A percentile compares a stretch with the other conserved stretches of the same genome.
Conservation (phyloP, 2,329 filamentous ascomycete species). For the Trichoderma harzianum region DNA sequence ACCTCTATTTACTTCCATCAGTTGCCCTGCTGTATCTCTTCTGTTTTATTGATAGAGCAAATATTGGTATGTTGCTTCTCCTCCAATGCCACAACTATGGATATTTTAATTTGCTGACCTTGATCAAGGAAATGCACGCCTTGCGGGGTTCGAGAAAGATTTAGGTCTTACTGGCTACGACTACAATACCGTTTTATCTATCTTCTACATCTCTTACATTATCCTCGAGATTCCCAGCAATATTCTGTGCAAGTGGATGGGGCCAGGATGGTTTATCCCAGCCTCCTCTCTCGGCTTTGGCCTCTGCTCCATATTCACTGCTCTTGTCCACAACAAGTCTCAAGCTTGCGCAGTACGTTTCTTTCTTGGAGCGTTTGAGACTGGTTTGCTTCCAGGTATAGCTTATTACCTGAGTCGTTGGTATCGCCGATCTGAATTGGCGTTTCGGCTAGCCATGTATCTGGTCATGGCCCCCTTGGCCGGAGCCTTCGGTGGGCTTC, state of each 20-base stretch:
- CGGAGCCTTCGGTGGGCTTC: conserved; percentile 66
- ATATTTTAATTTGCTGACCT: not conserved
- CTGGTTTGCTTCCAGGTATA: not conserved
- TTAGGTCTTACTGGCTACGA: not conserved
- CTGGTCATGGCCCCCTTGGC: conserved; percentile 57
- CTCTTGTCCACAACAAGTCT: not conserved
- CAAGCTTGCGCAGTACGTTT: not conserved
- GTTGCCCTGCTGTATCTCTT: not conserved
- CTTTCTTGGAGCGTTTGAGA: not conserved
- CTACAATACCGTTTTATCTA: not conserved
- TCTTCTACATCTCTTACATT: not conserved
- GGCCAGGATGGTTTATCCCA: not conserved
- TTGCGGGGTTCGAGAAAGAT: not conserved
- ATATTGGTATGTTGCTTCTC: not conserved
- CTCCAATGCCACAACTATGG: not conserved
- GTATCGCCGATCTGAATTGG: not conserved
- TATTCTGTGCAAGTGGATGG: not conserved
- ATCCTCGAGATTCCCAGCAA: not conserved
- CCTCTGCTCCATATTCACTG: not conserved
- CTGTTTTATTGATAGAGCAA: not conserved
- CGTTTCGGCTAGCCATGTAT: not conserved
- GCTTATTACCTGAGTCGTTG: not conserved
- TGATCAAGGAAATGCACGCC: not conserved
- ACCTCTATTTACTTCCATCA: not conserved
- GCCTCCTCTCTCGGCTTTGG: not conserved